Evolutionary conservation across 768 basidiomycete genomes (phyloP).

Genomic region (Pleurotus pulmonarius): DNA sequence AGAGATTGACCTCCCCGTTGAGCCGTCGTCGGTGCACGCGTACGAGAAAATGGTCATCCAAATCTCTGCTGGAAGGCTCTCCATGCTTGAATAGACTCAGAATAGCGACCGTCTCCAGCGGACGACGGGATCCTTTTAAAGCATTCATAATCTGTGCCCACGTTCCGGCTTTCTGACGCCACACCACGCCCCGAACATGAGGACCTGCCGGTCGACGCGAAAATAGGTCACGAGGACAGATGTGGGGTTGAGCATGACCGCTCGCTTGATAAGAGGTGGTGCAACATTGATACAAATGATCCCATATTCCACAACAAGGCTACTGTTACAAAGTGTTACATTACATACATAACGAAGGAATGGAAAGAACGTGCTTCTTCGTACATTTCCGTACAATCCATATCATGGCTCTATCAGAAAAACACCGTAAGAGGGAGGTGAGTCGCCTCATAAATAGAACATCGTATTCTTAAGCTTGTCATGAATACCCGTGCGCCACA

Average conservation of each 20-base stretch:
- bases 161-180: conserved; percentile 2
- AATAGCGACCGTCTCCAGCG: not conserved
- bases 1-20: conserved; percentile 31
- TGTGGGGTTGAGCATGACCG: no score
- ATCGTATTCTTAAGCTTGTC: conserved; percentile 63
- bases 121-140: no score
- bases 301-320: no score
- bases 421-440: no score
- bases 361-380: no score
- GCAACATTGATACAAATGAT: no score
- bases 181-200: conserved; percentile 9
- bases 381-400: no score
- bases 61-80: conserved; percentile 22
- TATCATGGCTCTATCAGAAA: no score
- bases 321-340: no score
- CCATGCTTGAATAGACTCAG: not conserved
- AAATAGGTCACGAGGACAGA: not conserved
- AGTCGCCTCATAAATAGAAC: conserved; percentile 57
- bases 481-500: conserved; percentile 58
- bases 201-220: not conserved
- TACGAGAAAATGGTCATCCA: conserved; percentile 25
- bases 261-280: no score
- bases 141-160: not conserved
- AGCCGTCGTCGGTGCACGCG: conserved; percentile 32
- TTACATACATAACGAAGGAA: no score